These are phyloP conservation scores for Cornus kousa DNA, from an alignment of 148 eudicot species.

Conservation along the genomic window DNA sequence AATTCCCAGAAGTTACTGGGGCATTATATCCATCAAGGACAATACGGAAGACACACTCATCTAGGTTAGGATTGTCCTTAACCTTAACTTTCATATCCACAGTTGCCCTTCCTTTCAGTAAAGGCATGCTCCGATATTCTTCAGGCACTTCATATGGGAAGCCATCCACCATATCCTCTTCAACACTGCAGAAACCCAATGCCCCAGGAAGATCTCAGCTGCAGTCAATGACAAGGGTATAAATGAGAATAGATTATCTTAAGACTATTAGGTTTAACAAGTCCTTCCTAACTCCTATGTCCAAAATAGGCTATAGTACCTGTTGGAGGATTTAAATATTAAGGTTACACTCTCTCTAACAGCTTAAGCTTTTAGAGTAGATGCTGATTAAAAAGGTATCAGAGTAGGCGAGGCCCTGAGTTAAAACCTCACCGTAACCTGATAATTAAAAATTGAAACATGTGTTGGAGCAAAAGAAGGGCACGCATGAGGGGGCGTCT, in stretches of 20 bases:
- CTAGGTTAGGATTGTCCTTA: conserved; percentile 92
- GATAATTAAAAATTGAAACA: no score
- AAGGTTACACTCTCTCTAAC: neutral
- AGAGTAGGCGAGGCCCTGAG: no score
- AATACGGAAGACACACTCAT: conserved; percentile 76
- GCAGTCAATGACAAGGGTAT: conserved; percentile 92
- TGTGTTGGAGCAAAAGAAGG: no score
- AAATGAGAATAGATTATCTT: conserved; percentile 71
- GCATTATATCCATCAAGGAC: conserved; percentile 98
- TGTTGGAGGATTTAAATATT: neutral
- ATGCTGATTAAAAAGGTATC: neutral
- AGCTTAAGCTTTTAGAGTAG: neutral
- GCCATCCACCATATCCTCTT: conserved; percentile 99
- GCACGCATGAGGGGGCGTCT: no score
- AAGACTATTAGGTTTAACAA: conserved; percentile 27
- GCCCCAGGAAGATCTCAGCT: conserved; percentile 99
- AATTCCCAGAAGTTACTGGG: conserved; percentile 95
- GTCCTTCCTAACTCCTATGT: conserved; percentile 31
- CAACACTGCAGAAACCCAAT: conserved; percentile 99
- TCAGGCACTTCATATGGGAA: conserved; percentile 98
- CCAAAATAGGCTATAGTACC: neutral
- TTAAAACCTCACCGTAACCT: no score
- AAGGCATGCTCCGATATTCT: conserved; percentile 83
- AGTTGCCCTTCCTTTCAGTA: conserved; percentile 92
- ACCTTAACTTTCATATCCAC: conserved; percentile 99